Base-by-base conservation (phyloP, 495 filamentous ascomycete species). In the Talaromyces wortmannii region DNA sequence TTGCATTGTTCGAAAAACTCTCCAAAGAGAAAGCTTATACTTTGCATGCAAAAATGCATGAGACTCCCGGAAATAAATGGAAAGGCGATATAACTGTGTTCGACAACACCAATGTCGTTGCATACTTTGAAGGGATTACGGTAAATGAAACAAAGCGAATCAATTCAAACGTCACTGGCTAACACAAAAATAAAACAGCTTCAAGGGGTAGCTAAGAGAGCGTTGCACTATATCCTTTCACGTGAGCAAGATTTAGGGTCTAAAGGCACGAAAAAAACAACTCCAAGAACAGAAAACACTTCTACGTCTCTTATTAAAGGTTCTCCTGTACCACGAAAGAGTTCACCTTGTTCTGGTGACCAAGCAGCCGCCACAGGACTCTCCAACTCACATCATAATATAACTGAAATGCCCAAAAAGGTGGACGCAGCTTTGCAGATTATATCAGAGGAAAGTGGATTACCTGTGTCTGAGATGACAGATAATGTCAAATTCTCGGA, bases 21-120 rank as follows among this genome's bases (percentile, higher is more conserved):
- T 69, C 75, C 17, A 70, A 76, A 0, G 73, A 72, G 31, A 86
- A 87, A 70, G 83, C 79, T 1, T 92, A 91, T 60, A 77, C 79
- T 48, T 83, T 81, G 5, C 89, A 91, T 68, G 83, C 89, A 55
- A 81, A 80, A 54, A 91, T 86, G 68, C 75, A 80, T 71, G 82
- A 82, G 55, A 80, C 80, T 48, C 87, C 88, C 2, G 87, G 85
- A 67, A 48, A 29, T 30, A 29, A 48, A 23, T 89, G 84, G 78
- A 87, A 90, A 46, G 88, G 91, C 64, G 86, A 83, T 45, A 57
- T 80, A 48, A 80, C 78, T 58, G 83, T 87, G 51, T 45, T 64
- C 3, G 50, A 43, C 8, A 2, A 10, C 10, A n/a, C n/a, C 58
- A 82, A 86, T 48, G 83, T 89, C 56, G 79, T 83, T 43, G 86